phyloP scores from a whole-genome alignment of 208 protist genomes.

The Trypanosoma grayi region DNA sequence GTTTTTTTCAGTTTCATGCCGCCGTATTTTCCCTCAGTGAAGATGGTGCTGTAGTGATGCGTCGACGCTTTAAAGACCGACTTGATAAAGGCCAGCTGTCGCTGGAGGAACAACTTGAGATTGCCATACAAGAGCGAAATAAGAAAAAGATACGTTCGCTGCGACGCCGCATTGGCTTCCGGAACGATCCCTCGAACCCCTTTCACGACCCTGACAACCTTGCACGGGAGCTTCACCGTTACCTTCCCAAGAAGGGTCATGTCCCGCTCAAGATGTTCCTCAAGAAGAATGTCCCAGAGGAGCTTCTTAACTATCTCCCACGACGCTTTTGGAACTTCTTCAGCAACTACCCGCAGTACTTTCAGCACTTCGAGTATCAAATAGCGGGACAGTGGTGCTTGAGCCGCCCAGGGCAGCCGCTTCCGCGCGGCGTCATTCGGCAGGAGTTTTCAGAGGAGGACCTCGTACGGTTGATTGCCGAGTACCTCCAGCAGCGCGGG shows the following conservation, averaged over 20 bases:
- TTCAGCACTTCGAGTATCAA: constrained; percentile 83
- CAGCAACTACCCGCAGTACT: constrained; percentile 81
- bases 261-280: constrained; percentile 64
- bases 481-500: constrained; percentile 61
- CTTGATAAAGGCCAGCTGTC: constrained; percentile 50
- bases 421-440: constrained; percentile 82
- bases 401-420: constrained; percentile 60
- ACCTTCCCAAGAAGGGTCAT: constrained; percentile 74
- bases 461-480: constrained; percentile 71
- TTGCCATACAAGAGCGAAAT: constrained; percentile 56
- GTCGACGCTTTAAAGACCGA: constrained; percentile 64
- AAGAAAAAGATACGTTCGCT: constrained; percentile 64
- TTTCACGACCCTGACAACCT: constrained; percentile 90
- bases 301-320: constrained; percentile 75
- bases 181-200: constrained; percentile 79
- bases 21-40: constrained; percentile 67
- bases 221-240: constrained; percentile 70
- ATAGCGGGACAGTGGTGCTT: constrained; percentile 66
- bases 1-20: constrained; percentile 63
- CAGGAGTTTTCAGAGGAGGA: constrained; percentile 77
- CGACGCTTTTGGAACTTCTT: constrained; percentile 77
- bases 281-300: constrained; percentile 61
- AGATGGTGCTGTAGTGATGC: constrained; percentile 73
- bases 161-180: constrained; percentile 81
- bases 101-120: constrained; percentile 81